These are phyloP conservation scores for Dothideomycetes sp. DNA, from an alignment of 2,329 filamentous ascomycete genomes.

Conservation along the genomic window DNA sequence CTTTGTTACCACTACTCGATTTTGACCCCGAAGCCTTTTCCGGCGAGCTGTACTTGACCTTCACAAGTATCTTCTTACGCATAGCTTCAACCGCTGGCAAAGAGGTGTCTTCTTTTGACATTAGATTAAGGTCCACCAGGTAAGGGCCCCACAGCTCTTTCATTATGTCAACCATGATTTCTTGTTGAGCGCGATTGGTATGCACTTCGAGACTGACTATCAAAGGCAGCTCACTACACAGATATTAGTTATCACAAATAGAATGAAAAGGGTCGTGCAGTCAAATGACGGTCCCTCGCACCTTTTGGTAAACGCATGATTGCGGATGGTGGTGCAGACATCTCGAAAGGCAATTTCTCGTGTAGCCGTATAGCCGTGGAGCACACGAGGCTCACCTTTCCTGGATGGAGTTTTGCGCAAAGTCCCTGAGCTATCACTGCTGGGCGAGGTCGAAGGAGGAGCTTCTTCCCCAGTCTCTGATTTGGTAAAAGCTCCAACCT, in stretches of 20 bases:
- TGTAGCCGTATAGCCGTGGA: conserved; percentile 62
- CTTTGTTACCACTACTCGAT: not conserved
- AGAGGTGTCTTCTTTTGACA: conserved; percentile 49
- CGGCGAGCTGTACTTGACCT: conserved; percentile 40
- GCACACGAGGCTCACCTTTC: conserved; percentile 21
- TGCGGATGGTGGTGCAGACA: conserved; percentile 70
- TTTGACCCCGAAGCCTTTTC: conserved; percentile 19
- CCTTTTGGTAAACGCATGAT: conserved; percentile 62
- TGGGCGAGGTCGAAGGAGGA: conserved; percentile 6
- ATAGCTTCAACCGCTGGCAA: conserved; percentile 57
- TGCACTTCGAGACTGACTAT: conserved; percentile 93
- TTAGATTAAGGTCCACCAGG: conserved; percentile 52
- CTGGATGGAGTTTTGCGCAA: conserved; percentile 4
- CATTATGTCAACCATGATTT: conserved; percentile 91
- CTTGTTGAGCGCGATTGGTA: conserved; percentile 70
- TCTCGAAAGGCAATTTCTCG: conserved; percentile 78
- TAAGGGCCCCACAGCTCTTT: conserved; percentile 71
- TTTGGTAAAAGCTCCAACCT: conserved; percentile 17
- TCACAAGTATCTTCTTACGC: conserved; percentile 61
- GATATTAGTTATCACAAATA: not conserved
- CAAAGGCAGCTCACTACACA: conserved; percentile 57
- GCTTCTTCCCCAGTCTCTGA: conserved; percentile 16
- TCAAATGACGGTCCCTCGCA: not conserved
- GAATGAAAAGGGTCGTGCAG: not conserved
- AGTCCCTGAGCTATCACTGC: conserved; percentile 1